These are phyloP conservation scores for Apocynum venetum DNA, from an alignment of 257 asterid species.

Conservation along the genomic window DNA sequence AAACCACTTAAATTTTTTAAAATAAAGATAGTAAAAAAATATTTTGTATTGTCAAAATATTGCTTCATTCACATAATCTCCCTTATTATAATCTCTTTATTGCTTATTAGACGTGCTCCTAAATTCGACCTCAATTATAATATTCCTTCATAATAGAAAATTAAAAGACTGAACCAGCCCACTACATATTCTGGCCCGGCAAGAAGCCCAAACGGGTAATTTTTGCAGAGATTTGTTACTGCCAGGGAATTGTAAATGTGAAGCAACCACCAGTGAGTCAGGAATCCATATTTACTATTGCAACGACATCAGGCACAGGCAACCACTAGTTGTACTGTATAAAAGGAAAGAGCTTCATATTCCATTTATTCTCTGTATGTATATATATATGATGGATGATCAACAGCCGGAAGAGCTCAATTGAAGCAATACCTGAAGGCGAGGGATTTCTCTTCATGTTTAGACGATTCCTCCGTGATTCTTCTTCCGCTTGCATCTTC, in stretches of 20 bases:
- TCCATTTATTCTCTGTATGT: background rate
- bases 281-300: background rate
- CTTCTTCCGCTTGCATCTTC: conserved; percentile 1
- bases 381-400: background rate
- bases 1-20: too few relatives aligned
- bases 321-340: background rate
- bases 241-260: background rate
- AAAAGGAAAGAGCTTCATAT: background rate
- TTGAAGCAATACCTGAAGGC: background rate
- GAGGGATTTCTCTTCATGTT: background rate
- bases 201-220: background rate
- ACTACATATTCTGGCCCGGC: background rate
- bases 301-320: background rate
- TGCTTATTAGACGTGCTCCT: too few relatives aligned
- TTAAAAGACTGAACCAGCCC: background rate
- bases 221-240: background rate
- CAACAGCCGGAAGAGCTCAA: background rate
- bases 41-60: too few relatives aligned
- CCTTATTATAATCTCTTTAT: too few relatives aligned
- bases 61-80: too few relatives aligned
- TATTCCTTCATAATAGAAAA: too few relatives aligned
- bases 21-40: too few relatives aligned
- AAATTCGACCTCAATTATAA: too few relatives aligned
- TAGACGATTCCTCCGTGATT: background rate
- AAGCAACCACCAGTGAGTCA: background rate